Conservation (phyloP, 345 rosid species). For the Sonneratia caseolaris region DNA sequence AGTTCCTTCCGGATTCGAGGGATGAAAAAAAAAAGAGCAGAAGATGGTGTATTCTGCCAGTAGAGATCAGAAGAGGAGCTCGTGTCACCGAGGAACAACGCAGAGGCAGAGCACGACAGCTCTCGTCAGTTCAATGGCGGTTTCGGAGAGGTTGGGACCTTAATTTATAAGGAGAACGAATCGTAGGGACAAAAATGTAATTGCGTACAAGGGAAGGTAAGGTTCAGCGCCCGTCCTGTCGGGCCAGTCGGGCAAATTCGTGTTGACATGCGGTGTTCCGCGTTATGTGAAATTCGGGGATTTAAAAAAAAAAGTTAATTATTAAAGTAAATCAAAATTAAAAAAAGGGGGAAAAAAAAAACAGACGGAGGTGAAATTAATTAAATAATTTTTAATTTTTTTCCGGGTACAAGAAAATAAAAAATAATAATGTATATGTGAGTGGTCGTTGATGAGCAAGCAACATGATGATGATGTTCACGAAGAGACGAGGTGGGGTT, state of each 20-base stretch:
- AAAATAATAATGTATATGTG: no score
- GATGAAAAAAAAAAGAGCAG: no score
- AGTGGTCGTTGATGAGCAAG: no score
- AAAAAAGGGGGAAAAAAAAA: no score
- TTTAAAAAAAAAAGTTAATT: no score
- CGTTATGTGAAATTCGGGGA: no score
- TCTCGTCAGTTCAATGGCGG: not conserved
- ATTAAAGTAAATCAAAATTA: no score
- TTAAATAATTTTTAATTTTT: no score
- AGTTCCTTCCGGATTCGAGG: not conserved
- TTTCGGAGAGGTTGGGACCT: not conserved
- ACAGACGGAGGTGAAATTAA: no score
- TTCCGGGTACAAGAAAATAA: no score
- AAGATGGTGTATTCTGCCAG: no score
- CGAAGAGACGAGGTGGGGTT: not conserved
- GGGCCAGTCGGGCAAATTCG: not conserved
- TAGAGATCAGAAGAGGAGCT: not conserved
- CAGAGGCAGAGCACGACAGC: not conserved
- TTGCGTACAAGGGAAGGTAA: not conserved
- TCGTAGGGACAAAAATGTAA: not conserved
- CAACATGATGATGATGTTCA: not conserved
- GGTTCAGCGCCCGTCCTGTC: not conserved
- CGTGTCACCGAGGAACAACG: not conserved
- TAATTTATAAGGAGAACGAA: not conserved
- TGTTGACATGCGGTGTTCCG: not conserved